Base-by-base conservation (phyloP, 169 alveolate species). In the Plasmodium ovale region DNA sequence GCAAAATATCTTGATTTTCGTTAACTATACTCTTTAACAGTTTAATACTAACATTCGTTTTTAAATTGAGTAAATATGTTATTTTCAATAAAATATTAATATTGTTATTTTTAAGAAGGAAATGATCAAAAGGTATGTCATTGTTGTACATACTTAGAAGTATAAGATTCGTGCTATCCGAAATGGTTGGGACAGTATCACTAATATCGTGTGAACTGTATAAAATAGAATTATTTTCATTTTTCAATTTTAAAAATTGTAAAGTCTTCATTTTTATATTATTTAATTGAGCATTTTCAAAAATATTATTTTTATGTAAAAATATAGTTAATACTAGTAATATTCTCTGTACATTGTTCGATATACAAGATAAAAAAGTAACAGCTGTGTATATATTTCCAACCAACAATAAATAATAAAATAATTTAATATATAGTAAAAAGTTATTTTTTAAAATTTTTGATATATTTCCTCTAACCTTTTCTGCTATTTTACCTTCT, bases 381-480 rank as follows among this genome's bases (percentile, higher is more conserved):
- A 85, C 73, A 12, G 87, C 69, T 16, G 73, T 54, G 60, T 69
- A 85, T 42, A 85, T 29, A 85, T 85, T 85, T 23, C 91, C 91
- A 12, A 85, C 91, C 31, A 85, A 54, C 60, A 85, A 60, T 19
- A 85, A 59, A 60, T 85, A 85, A 71, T 85, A 85, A 85, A 85
- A 85, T 68, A 85, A 49, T 51, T 85, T 85, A 29, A 85, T 85
- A 71, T 85, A 85, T 31, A 85, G 37, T 33, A 85, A 60, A 62
- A 85, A 85, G 56, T 85, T 85, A 33, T 68, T 85, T 19, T 35
- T 85, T 54, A 85, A 69, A 33, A 85, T 49, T 39, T 85, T 85
- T 39, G 53, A 42, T 39, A 85, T 58, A 49, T 68, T 85, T 9
- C 87, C 73, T 62, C 59, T 85, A 6, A 53, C 64, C 42, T 69